Base-by-base conservation (phyloP, 208 protist genomes). In the Acanthamoeba sp. region DNA sequence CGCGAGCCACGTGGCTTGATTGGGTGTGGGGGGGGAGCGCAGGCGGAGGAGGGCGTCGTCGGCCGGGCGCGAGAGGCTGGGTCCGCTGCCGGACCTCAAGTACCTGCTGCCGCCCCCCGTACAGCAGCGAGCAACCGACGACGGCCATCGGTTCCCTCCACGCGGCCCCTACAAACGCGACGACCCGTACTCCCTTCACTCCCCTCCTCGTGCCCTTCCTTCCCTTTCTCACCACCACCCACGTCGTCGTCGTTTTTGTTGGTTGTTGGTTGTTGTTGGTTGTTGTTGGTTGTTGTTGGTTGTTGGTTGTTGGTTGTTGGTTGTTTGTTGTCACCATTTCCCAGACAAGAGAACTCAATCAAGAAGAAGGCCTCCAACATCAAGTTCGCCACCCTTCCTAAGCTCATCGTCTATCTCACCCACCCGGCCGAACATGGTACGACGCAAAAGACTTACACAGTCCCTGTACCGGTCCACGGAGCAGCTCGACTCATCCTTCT, bases 391-490 rank as follows among this genome's bases (percentile, higher is more conserved):
- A 89, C 80, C 6, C 50, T 89, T 10, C 40, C 80, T 24, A 89
- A 89, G 32, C 80, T 89, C 27, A 34, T 89, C 16, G 80, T 64
- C 40, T 89, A 89, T n/a, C 80, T 89, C 0, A 89, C 80, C 45
- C 40, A 62, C 32, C 80, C 80, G 14, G 40, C 48, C 16, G 80
- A 89, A 27, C 80, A 89, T 32, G 80, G 80, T 89, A 14, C 50
- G 20, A 20, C 5, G 16, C 34, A 27, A 45, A 1, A n/a, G n/a
- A n/a, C n/a, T n/a, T n/a, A n/a, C n/a, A n/a, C n/a, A n/a, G n/a
- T n/a, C n/a, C n/a, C n/a, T n/a, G n/a, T n/a, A n/a, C n/a, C n/a
- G n/a, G n/a, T n/a, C n/a, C n/a, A n/a, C n/a, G n/a, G n/a, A n/a
- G n/a, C n/a, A n/a, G n/a, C n/a, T n/a, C n/a, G n/a, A n/a, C n/a